A percentile compares a stretch with the other conserved stretches of the same genome.
Evolutionary conservation across 1,284 basidiomycete genomes (phyloP).

Genomic region (Rhodotorula sp.): DNA sequence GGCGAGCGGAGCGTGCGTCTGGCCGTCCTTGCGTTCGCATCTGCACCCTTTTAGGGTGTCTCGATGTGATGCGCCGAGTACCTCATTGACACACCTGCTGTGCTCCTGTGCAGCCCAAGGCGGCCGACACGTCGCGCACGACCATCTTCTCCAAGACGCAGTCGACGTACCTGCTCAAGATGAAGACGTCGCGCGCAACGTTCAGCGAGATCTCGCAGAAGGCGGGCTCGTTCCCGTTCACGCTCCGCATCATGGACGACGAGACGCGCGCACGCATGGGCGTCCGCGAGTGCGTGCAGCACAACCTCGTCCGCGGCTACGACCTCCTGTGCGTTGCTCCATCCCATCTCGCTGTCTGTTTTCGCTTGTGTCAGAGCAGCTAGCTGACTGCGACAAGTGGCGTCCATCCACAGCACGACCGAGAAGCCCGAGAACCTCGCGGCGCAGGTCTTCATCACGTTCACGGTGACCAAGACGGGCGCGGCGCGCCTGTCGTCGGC

Average conservation of each 20-base stretch:
- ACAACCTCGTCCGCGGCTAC: constrained; percentile 84
- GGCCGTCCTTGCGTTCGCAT: not conserved
- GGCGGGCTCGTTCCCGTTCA: constrained; percentile 97
- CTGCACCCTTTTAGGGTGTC: not conserved
- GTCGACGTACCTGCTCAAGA: constrained; percentile 90
- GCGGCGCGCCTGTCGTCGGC: constrained; percentile 53
- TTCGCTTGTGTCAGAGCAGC: not conserved
- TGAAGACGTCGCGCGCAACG: constrained; percentile 92
- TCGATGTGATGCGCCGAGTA: not conserved
- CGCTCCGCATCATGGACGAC: constrained; percentile 88
- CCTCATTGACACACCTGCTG: not conserved
- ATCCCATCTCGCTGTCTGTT: not conserved
- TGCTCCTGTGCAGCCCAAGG: constrained; percentile 30
- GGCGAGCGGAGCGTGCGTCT: constrained; percentile 75
- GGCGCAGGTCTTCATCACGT: constrained; percentile 46
- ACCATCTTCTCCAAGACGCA: constrained; percentile 84
- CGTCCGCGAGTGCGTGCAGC: constrained; percentile 91
- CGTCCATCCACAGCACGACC: constrained; percentile 32
- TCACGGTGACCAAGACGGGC: constrained; percentile 48
- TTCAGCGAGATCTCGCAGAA: constrained; percentile 98
- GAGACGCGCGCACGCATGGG: constrained; percentile 94
- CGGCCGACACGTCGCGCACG: constrained; percentile 63
- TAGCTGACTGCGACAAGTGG: not conserved
- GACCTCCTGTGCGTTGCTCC: constrained; percentile 60
- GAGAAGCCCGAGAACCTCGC: constrained; percentile 40